phyloP scores from a whole-genome alignment of 2,329 filamentous ascomycete species.

The Colletotrichum tropicale region DNA sequence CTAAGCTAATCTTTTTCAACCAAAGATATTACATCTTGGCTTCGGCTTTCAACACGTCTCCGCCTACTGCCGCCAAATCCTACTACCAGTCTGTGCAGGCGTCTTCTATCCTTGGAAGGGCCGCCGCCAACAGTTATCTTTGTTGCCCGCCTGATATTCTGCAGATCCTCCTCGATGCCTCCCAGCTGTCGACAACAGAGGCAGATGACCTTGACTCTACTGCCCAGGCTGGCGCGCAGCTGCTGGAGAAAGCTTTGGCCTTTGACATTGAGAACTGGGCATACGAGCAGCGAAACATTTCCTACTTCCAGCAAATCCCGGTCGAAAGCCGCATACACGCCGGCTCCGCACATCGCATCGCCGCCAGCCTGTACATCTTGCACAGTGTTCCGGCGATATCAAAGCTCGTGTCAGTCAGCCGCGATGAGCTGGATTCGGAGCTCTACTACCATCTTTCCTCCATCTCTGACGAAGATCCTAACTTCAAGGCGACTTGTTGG shows the following conservation, averaged over 20 bases:
- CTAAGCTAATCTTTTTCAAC: background rate
- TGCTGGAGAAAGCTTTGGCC: constrained; percentile 40
- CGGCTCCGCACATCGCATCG: constrained; percentile 47
- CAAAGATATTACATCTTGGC: constrained; percentile 49
- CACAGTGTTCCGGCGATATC: constrained; percentile 39
- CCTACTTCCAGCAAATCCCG: constrained; percentile 35
- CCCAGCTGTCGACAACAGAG: constrained; percentile 39
- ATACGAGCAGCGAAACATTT: constrained; percentile 34
- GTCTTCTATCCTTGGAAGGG: constrained; percentile 39
- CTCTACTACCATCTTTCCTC: constrained; percentile 50
- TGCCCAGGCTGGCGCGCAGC: constrained; percentile 31
- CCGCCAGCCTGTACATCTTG: constrained; percentile 50
- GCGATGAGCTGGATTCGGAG: constrained; percentile 43
- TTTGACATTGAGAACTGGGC: constrained; percentile 49
- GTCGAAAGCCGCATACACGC: constrained; percentile 42
- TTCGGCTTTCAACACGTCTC: constrained; percentile 44
- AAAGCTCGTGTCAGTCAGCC: constrained; percentile 29
- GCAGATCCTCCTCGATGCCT: constrained; percentile 46
- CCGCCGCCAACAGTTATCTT: constrained; percentile 50
- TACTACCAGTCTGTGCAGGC: constrained; percentile 42
- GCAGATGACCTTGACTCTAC: constrained; percentile 29
- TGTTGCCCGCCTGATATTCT: constrained; percentile 50
- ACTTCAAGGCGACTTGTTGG: constrained; percentile 63
- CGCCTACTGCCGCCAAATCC: constrained; percentile 29
- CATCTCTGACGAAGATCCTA: constrained; percentile 52